Evolutionary conservation across 2,329 filamentous ascomycete species (phyloP).

Genomic region (Epichloe elymi): DNA sequence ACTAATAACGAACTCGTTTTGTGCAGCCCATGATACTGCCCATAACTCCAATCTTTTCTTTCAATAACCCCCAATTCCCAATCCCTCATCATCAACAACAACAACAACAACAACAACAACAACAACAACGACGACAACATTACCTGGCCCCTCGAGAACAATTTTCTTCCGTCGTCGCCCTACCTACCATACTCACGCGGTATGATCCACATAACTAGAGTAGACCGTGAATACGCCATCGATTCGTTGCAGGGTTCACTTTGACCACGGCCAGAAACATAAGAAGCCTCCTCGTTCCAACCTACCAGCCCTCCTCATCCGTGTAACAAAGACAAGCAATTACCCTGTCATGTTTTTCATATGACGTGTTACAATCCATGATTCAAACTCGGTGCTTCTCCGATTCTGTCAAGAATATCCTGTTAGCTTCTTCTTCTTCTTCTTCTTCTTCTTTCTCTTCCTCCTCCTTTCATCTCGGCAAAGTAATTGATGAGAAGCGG

Average conservation of each 20-base stretch:
- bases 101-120: too few species aligned
- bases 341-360: not conserved
- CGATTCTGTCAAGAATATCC: slow-evolving; percentile 21
- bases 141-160: not conserved
- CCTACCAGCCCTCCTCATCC: not conserved
- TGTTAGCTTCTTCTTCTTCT: not conserved
- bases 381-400: slow-evolving; percentile 30
- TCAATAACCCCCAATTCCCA: not conserved
- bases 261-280: not conserved
- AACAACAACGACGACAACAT: too few species aligned
- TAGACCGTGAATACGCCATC: not conserved
- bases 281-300: not conserved
- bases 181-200: not conserved
- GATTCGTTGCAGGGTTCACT: not conserved
- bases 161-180: not conserved
- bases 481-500: not conserved
- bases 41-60: slow-evolving; percentile 1
- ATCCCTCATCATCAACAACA: too few species aligned
- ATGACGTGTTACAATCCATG: not conserved
- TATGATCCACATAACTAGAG: not conserved
- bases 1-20: not conserved
- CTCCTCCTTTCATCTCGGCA: not conserved
- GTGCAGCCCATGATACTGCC: slow-evolving; percentile 1
- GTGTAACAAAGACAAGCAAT: not conserved
- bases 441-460: not conserved